Evolutionary conservation across 306 rosid species (phyloP).

Genomic region (Vigna hirtella): DNA sequence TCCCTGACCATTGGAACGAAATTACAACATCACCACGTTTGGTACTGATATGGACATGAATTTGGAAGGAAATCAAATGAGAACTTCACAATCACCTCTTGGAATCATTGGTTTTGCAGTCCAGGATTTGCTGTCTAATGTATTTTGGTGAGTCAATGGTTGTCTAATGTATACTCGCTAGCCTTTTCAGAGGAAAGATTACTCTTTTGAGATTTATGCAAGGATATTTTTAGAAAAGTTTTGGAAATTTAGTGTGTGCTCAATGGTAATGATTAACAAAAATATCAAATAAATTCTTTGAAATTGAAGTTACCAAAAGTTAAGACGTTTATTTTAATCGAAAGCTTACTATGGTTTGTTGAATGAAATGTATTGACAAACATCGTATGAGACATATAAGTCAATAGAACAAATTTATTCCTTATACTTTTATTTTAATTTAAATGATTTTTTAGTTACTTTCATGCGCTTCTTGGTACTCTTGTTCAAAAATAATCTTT

Average conservation of each 20-base stretch:
- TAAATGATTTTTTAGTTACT: not conserved
- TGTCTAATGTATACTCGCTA: not conserved
- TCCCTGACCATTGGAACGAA: conserved; percentile 25
- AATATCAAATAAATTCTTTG: not conserved
- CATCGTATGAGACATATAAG: not conserved
- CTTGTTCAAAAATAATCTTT: not conserved
- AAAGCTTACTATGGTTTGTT: not conserved
- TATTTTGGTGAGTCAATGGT: too few relatives aligned
- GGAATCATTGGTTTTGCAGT: conserved; percentile 19
- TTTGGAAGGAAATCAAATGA: conserved; percentile 40
- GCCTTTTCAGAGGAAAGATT: not conserved
- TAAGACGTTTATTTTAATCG: not conserved
- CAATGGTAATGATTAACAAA: not conserved
- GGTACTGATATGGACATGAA: conserved; percentile 17
- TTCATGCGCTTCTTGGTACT: not conserved
- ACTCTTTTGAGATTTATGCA: conserved; percentile 8
- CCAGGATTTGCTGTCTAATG: conserved; percentile 16
- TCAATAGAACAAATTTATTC: not conserved
- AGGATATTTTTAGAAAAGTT: not conserved
- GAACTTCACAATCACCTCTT: conserved; percentile 34
- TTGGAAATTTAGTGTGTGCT: conserved; percentile 10
- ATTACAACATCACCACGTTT: conserved; percentile 30
- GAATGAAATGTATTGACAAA: not conserved
- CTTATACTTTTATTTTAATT: not conserved
- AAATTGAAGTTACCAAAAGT: not conserved